A percentile compares a stretch with the other conserved stretches of the same genome.
phyloP scores from a whole-genome alignment of 352 stramenopile genomes.

The Phytophthora tubulina region DNA sequence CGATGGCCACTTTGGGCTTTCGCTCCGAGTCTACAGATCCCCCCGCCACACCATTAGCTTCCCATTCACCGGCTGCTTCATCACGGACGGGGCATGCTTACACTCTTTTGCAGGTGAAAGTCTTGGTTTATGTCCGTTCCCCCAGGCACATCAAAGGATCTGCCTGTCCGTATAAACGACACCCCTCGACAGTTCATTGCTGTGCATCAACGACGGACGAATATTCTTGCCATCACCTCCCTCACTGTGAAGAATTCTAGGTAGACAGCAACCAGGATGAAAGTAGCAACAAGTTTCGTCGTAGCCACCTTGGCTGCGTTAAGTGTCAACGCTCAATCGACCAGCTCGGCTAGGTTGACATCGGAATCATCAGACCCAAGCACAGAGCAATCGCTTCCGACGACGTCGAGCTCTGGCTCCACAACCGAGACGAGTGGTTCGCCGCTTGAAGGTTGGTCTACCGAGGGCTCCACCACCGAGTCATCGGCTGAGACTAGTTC shows the following conservation, averaged over 20 bases:
- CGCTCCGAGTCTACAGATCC: slow-evolving; percentile 12
- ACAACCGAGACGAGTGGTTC: slow-evolving; percentile 24
- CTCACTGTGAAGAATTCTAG: slow-evolving; percentile 40
- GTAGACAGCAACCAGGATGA: slow-evolving; percentile 33
- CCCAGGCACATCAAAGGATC: slow-evolving; percentile 35
- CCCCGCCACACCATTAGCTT: slow-evolving; percentile 22
- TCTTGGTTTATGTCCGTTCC: slow-evolving; percentile 29
- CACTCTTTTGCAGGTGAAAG: slow-evolving; percentile 14
- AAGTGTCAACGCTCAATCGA: slow-evolving; percentile 18
- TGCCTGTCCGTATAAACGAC: slow-evolving; percentile 33
- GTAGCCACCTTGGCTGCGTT: slow-evolving; percentile 29
- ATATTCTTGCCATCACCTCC: slow-evolving; percentile 22
- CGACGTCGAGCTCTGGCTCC: slow-evolving; percentile 14
- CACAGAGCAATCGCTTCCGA: slow-evolving; percentile 19
- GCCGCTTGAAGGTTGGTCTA: slow-evolving; percentile 8
- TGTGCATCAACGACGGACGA: slow-evolving; percentile 26
- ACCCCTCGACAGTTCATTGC: slow-evolving; percentile 32
- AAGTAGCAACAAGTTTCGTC: slow-evolving; percentile 36
- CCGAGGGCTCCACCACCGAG: slow-evolving; percentile 2
- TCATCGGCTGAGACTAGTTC: slow-evolving; percentile 16
- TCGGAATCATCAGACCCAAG: slow-evolving; percentile 17
- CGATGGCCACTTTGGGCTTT: slow-evolving; percentile 13
- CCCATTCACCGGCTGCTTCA: slow-evolving; percentile 23
- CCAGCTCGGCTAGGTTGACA: slow-evolving; percentile 5
- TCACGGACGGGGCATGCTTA: slow-evolving; percentile 22